phyloP scores from a whole-genome alignment of 805 yeast genomes.

The Geotrichum ghanense region DNA sequence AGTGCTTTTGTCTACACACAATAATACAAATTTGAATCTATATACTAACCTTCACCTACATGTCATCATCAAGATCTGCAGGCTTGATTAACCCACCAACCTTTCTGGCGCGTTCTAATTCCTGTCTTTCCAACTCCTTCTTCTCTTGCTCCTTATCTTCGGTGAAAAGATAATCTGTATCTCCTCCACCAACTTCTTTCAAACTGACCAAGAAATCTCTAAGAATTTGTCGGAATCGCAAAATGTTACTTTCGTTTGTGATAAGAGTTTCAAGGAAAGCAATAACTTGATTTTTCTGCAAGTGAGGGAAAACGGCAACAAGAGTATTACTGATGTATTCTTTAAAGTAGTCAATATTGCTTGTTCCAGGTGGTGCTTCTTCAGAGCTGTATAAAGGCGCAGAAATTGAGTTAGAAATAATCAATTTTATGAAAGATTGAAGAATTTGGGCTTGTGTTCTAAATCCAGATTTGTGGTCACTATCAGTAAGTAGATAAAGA shows the following conservation, averaged over 20 bases:
- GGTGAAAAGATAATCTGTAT: slow-evolving; percentile 87
- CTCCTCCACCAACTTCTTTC: slow-evolving; percentile 81
- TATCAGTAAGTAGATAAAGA: slow-evolving; percentile 85
- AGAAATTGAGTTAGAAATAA: slow-evolving; percentile 61
- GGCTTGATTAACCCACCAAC: slow-evolving; percentile 95
- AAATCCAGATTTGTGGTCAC: slow-evolving; percentile 97
- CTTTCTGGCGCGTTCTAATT: slow-evolving; percentile 70
- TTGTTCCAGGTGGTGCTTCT: slow-evolving; percentile 75
- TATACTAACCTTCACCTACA: slow-evolving; percentile 2
- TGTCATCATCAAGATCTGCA: slow-evolving; percentile 77
- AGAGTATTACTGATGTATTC: slow-evolving; percentile 76
- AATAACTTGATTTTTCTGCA: slow-evolving; percentile 70
- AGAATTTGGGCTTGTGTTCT: slow-evolving; percentile 75
- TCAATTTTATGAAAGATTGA: slow-evolving; percentile 72
- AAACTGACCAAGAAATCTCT: slow-evolving; percentile 95
- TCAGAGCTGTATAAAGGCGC: slow-evolving; percentile 73
- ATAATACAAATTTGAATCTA: too few species aligned
- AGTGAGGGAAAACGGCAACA: slow-evolving; percentile 82
- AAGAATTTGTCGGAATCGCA: slow-evolving; percentile 68
- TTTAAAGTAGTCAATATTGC: slow-evolving; percentile 67
- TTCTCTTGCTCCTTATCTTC: slow-evolving; percentile 81
- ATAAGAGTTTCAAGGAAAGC: slow-evolving; percentile 68
- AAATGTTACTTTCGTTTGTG: slow-evolving; percentile 47
- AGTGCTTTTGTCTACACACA: too few species aligned
- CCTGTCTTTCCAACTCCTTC: slow-evolving; percentile 53